A percentile compares a stretch with the other conserved stretches of the same genome.
These are phyloP conservation scores for Boletellus ananas DNA, from an alignment of 768 basidiomycete species.

Conservation along the genomic window DNA sequence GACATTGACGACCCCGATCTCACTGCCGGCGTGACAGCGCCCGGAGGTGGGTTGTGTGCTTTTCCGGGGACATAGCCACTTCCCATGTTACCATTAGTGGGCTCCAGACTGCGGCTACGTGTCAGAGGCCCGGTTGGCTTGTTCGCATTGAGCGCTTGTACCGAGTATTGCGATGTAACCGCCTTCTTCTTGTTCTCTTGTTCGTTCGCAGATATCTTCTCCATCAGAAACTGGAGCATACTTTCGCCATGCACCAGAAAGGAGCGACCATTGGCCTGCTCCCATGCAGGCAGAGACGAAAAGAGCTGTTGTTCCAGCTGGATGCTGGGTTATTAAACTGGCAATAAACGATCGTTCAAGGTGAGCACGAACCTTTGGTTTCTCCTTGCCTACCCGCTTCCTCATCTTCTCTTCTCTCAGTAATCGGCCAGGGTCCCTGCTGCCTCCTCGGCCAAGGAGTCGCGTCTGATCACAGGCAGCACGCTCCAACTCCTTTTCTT, in stretches of 20 bases:
- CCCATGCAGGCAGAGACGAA: conserved; percentile 78
- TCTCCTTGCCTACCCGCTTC: conserved; percentile 88
- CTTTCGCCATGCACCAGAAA: conserved; percentile 86
- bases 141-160: conserved; percentile 25
- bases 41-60: conserved; percentile 22
- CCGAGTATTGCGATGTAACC: conserved; percentile 33
- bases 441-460: conserved; percentile 67
- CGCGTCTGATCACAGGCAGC: conserved; percentile 79
- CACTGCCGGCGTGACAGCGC: conserved; percentile 59
- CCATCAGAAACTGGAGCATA: conserved; percentile 74
- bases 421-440: conserved; percentile 79
- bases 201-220: conserved; percentile 62
- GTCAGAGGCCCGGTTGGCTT: conserved; percentile 16
- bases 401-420: conserved; percentile 96
- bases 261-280: conserved; percentile 62
- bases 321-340: conserved; percentile 33
- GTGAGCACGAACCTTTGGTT: conserved; percentile 65
- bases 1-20: conserved; percentile 42
- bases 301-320: conserved; percentile 90
- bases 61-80: conserved; percentile 32
- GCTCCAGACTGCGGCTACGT: conserved; percentile 29
- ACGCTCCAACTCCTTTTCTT: conserved; percentile 83
- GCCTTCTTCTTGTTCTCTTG: conserved; percentile 76
- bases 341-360: neutral
- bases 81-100: conserved; percentile 8